Evolutionary conservation across 495 filamentous ascomycete genomes (phyloP).

Genomic region (Aspergillus panamensis): DNA sequence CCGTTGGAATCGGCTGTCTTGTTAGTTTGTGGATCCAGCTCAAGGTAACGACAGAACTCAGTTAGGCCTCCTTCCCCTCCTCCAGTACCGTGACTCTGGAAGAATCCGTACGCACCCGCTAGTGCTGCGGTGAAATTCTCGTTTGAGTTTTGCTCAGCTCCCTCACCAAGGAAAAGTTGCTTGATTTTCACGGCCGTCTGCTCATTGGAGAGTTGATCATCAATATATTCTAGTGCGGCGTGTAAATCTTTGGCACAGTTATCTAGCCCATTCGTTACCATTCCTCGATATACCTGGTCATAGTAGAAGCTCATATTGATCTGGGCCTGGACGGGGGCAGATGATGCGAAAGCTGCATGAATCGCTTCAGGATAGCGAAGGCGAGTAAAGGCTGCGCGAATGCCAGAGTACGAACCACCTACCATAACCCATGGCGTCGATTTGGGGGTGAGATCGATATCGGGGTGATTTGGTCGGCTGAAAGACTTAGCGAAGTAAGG

Average conservation of each 20-base stretch:
- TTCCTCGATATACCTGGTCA: conserved; percentile 53
- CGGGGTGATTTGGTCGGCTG: conserved; percentile 29
- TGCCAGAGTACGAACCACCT: conserved; percentile 57
- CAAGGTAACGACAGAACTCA: conserved; percentile 47
- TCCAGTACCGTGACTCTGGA: conserved; percentile 48
- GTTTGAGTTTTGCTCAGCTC: conserved; percentile 48
- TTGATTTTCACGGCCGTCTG: conserved; percentile 43
- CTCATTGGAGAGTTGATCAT: conserved; percentile 38
- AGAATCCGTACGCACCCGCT: conserved; percentile 37
- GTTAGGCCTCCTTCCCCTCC: conserved; percentile 39
- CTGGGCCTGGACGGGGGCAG: conserved; percentile 52
- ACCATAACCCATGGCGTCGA: conserved; percentile 57
- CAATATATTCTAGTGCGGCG: conserved; percentile 50
- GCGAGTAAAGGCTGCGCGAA: conserved; percentile 53
- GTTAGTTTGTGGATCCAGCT: conserved; percentile 31
- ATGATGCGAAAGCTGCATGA: conserved; percentile 52
- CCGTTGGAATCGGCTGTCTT: conserved; percentile 31
- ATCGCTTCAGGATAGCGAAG: conserved; percentile 56
- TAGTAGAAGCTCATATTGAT: conserved; percentile 56
- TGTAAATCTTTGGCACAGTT: conserved; percentile 56
- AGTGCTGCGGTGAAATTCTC: conserved; percentile 48
- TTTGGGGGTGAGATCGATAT: conserved; percentile 41
- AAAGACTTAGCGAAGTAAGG: conserved; percentile 51
- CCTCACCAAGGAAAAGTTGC: conserved; percentile 46
- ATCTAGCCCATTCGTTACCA: conserved; percentile 45